Evolutionary conservation across 2,329 filamentous ascomycete species (phyloP), one percentile per base, ranked within the genome.

Genomic region (Fusarium buharicum): DNA sequence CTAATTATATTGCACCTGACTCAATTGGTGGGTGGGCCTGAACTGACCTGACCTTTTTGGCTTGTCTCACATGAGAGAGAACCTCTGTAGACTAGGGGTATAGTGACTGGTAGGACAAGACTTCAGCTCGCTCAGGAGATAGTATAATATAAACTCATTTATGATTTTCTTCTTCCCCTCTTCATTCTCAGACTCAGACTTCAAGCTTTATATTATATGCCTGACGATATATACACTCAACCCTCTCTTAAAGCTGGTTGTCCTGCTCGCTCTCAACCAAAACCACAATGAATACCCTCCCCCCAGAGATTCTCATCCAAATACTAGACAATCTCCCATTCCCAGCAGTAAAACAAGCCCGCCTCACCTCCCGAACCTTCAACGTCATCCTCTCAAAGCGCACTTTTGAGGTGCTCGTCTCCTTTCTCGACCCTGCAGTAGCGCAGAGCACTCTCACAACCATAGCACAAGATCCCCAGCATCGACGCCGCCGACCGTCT

Each of bases 361-460:
- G 74, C 17, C 73, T 75, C 37, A 71, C 73, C 9, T 75, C 67
- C 18, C 72, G 70, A 17, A 56, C 64, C 17, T 75, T 76, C 71
- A 74, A 75, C 57, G 51, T 59, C 55, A 54, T 73, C 48, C 70
- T 75, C 43, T 64, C 69, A 33, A 63, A 66, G 24, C 59, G 57
- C 24, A 63, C 68, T 9, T 76, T 75, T 55, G 28, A 51, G 37
- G 54, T 59, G 12, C 72, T 76, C 45, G 56, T 68, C 36, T 68
- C 66, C 22, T 76, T 76, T 51, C 50, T 74, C 20, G 69, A 76
- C 56, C 66, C 69, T 2, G 40, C 37, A 16, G 46, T 62, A 39
- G 72, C 73, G 18, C 47, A 66, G 31, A 40, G 50, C 20, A 72
- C 68, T 20, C 58, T 75, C 30, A 44, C 66, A 12, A 9, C 37